Base-by-base conservation (phyloP, 768 basidiomycete species). In the Tulasnella sp. region DNA sequence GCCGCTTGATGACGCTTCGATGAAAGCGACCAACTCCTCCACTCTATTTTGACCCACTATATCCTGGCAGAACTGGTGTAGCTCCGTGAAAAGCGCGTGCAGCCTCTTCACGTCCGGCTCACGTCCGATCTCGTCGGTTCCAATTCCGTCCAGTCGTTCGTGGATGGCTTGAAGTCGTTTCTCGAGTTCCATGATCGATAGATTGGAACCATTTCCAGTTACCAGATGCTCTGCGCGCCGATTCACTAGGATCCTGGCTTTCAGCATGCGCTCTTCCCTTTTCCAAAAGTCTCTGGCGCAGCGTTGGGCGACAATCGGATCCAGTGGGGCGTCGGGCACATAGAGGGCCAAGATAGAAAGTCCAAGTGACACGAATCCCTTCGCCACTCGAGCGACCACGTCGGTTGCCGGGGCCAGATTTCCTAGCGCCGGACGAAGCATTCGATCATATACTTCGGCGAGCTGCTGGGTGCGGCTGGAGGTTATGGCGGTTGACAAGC, bases 321-420 rank as follows among this genome's bases (percentile, higher is more conserved):
- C 98, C 75, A 98, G 86, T 2, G 97, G 96, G 1, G 90, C 87
- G 84, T 95, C 90, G 0, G 98, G 96, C 54, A 99, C 88, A 84
- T 93, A 93, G 28, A 97, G 89, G 4, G 92, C 88, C 34, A 96
- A 84, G 37, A 96, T 85, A 78, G 92, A 82, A 22, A 88, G 88
- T 72, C 90, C 89, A 75, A 94, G 84, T 1, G 89, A 89, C 44
- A 95, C 64, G 79, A 84, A 86, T 88, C 86, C 80, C 20, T 76
- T 72, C 16, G 40, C 50, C 20, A 78, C 54, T 37, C 20, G 54
- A 24, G 58, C 8, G 3, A 37, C n/a, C 22, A n/a, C 60, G 40
- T 28, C 31, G 7, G 31, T 12, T 7, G 7, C 2, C 16, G 77
- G 22, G 64, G 18, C 40, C 9, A 72, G 11, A 46, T 78, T 37